phyloP scores from a whole-genome alignment of 2,329 filamentous ascomycete genomes.

The Penicillium brevicompactum region DNA sequence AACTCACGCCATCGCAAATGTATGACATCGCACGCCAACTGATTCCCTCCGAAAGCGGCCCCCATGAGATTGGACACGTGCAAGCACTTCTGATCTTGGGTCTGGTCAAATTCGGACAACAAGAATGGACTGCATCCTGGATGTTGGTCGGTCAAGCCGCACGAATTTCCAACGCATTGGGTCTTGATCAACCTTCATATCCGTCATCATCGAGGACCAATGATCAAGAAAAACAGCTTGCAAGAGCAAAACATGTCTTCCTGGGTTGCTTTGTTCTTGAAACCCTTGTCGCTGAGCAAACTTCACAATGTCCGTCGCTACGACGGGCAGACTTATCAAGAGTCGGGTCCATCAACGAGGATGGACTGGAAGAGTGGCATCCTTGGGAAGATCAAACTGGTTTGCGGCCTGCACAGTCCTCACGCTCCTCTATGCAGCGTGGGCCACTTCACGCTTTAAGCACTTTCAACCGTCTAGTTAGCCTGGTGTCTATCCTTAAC shows the following conservation, averaged over 20 bases:
- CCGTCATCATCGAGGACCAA: constrained; percentile 45
- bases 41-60: constrained; percentile 53
- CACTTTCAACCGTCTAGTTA: constrained; percentile 55
- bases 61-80: constrained; percentile 54
- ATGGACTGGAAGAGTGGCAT: constrained; percentile 74
- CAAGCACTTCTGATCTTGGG: constrained; percentile 62
- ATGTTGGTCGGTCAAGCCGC: constrained; percentile 66
- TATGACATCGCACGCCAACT: constrained; percentile 44
- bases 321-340: constrained; percentile 53
- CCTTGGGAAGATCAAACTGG: constrained; percentile 62
- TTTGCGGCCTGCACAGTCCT: constrained; percentile 28
- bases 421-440: constrained; percentile 34
- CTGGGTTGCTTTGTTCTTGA: constrained; percentile 58
- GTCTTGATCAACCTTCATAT: constrained; percentile 48
- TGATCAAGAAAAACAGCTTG: constrained; percentile 35
- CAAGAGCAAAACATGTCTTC: constrained; percentile 47
- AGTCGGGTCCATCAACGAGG: constrained; percentile 59
- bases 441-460: constrained; percentile 52
- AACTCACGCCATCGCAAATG: constrained; percentile 39
- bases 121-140: constrained; percentile 63
- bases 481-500: constrained; percentile 38
- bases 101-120: constrained; percentile 63
- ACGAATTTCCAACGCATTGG: constrained; percentile 45
- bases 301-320: constrained; percentile 50
- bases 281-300: constrained; percentile 51